Conservation (phyloP, 352 stramenopile genomes). For the Phytophthora sp. region DNA sequence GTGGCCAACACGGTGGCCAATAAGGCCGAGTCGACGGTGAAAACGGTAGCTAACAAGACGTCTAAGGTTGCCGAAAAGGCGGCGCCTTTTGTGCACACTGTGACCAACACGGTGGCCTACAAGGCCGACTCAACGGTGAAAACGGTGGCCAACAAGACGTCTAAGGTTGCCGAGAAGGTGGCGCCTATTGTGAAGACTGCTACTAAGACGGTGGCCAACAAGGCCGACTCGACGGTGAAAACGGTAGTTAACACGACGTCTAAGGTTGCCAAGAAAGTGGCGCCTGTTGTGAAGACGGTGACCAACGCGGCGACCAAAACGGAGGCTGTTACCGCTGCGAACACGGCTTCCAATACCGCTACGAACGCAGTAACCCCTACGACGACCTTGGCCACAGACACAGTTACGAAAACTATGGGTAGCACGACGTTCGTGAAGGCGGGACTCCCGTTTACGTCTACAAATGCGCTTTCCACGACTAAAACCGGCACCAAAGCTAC, state of each 20-base stretch:
- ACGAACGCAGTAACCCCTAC: constrained; percentile 1
- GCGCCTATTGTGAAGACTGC: constrained; percentile 12
- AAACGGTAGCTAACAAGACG: constrained; percentile 3
- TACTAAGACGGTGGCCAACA: constrained; percentile 2
- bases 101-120: constrained; percentile 6
- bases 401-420: constrained; percentile 8
- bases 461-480: constrained; percentile 7
- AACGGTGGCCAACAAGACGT: not conserved
- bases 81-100: constrained; percentile 1
- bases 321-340: not conserved
- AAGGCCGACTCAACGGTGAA: constrained; percentile 8
- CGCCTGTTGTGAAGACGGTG: constrained; percentile 6
- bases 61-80: not conserved
- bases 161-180: not conserved
- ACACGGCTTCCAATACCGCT: not conserved
- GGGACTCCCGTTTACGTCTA: constrained; percentile 5
- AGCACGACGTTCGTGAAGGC: constrained; percentile 21
- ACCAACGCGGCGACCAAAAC: constrained; percentile 12
- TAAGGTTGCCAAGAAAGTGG: constrained; percentile 1
- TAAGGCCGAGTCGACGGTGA: constrained; percentile 14
- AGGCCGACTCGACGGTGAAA: not conserved
- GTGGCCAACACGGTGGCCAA: constrained; percentile 3
- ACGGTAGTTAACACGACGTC: not conserved
- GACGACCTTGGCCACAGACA: not conserved
- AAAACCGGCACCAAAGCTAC: constrained; percentile 11